Evolutionary conservation across 116 monocot genomes (phyloP).

Genomic region (Phalaenopsis hybrid): DNA sequence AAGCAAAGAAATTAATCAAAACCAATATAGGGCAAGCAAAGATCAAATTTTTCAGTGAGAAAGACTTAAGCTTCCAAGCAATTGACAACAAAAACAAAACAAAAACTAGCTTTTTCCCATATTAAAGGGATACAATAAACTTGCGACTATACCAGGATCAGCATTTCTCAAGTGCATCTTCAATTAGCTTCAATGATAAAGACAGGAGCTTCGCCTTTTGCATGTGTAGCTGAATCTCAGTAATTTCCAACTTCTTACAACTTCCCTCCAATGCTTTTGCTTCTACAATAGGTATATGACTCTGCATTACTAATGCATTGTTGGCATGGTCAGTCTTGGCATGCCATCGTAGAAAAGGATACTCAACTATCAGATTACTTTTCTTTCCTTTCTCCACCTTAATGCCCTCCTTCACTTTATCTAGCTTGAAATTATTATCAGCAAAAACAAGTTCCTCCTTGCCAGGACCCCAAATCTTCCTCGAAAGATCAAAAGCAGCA

Average conservation of each 20-base stretch:
- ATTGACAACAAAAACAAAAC: not conserved
- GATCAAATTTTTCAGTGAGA: not conserved
- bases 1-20: not conserved
- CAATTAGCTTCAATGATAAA: conserved; percentile 5
- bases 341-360: conserved; percentile 4
- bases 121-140: not conserved
- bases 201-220: not conserved
- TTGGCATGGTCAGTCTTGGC: not conserved
- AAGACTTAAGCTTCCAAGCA: not conserved
- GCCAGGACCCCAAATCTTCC: not conserved
- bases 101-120: not conserved
- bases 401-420: not conserved
- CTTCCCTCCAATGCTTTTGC: not conserved
- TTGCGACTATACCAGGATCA: not conserved
- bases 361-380: not conserved
- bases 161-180: not conserved
- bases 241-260: conserved; percentile 4
- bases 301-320: not conserved
- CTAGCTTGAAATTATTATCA: conserved; percentile 2
- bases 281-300: conserved; percentile 1
- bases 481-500: conserved; percentile 3
- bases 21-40: not conserved
- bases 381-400: not conserved
- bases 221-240: conserved; percentile 7
- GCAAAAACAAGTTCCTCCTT: not conserved